Evolutionary conservation across 768 basidiomycete genomes (phyloP), one percentile per base, ranked within the genome.

Genomic region (Mycena crocata): DNA sequence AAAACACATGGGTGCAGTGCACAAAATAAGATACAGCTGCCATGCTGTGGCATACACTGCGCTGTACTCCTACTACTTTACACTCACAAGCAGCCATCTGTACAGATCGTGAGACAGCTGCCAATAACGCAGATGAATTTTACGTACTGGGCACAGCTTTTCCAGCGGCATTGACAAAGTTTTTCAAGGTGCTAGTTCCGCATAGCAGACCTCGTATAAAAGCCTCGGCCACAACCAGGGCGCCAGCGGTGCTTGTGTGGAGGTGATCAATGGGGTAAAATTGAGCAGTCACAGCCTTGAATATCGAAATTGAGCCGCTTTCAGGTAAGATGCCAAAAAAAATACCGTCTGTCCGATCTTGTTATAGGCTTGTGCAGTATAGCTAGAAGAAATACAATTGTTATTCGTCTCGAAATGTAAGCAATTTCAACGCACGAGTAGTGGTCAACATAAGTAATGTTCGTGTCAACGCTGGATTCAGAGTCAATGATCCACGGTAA

Each of bases 211-310:
- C 78, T 26, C 77, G 57, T 7, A 81, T 73, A 60, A 82, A 81
- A 5, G 80, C 79, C 58, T 77, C 61, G 9, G 80, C 77, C 0
- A 81, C 80, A 15, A 76, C 72, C 30, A 75, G 70, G 15, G 81
- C 81, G 31, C 80, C 81, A 12, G 76, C 71, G 10, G 73, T 28
- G 19, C 44, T 76, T 3, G 79, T 82, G 52, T 82, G 80, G 8
- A 77, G 75, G 59, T 82, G 80, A 56, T 82, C 80, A 34, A 72
- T 74, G 17, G 79, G 79, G 67, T 75, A 81, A 63, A 72, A 82
- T 14, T n/a, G n/a, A n/a, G 75, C 68, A 35, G 70, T 73, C 13
- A 26, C 31, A 23, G 15, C 15, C n/a, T n/a, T n/a, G n/a, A n/a
- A n/a, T 51, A 21, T 56, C 24, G 17, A 37, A 64, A n/a, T 5